Evolutionary conservation across 208 protist species (phyloP).

Genomic region (Wallacemonas sp.): DNA sequence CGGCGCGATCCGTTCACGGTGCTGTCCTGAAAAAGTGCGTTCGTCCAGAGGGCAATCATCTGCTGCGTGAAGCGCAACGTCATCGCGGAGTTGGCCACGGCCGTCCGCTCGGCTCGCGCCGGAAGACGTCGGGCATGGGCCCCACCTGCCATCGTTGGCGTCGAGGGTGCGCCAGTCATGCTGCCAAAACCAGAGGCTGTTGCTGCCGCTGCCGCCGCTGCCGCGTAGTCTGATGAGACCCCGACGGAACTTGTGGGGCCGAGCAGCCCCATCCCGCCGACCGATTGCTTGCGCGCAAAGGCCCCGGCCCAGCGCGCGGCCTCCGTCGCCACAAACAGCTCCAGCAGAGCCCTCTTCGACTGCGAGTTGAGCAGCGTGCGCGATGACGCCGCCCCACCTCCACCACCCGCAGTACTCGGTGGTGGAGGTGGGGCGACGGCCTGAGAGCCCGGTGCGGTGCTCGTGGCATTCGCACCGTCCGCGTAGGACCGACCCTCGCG

Average conservation of each 20-base stretch:
- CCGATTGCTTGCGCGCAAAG: slow-evolving; percentile 15
- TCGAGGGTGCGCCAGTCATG: background rate
- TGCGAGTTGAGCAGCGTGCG: background rate
- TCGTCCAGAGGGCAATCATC: background rate
- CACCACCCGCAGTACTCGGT: too few relatives aligned
- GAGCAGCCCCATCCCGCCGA: too few relatives aligned
- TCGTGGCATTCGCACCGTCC: too few relatives aligned
- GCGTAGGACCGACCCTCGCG: too few relatives aligned
- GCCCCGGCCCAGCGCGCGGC: slow-evolving; percentile 6
- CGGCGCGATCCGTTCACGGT: too few relatives aligned
- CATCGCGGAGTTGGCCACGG: background rate
- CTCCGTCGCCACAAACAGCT: slow-evolving; percentile 27
- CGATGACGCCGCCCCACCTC: background rate
- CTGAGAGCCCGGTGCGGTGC: too few relatives aligned
- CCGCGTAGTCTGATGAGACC: too few relatives aligned
- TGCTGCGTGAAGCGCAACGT: background rate
- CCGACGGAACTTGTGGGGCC: too few relatives aligned
- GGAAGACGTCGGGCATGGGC: background rate
- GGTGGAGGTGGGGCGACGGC: too few relatives aligned
- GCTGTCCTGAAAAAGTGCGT: background rate
- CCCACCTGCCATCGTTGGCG: slow-evolving; percentile 20
- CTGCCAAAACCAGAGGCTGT: too few relatives aligned
- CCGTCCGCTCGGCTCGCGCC: background rate
- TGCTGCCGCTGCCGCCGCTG: too few relatives aligned
- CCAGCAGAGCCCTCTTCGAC: slow-evolving; percentile 3